These are phyloP conservation scores for Sechiopsis laciniata DNA, from an alignment of 306 rosid genomes.

Conservation along the genomic window DNA sequence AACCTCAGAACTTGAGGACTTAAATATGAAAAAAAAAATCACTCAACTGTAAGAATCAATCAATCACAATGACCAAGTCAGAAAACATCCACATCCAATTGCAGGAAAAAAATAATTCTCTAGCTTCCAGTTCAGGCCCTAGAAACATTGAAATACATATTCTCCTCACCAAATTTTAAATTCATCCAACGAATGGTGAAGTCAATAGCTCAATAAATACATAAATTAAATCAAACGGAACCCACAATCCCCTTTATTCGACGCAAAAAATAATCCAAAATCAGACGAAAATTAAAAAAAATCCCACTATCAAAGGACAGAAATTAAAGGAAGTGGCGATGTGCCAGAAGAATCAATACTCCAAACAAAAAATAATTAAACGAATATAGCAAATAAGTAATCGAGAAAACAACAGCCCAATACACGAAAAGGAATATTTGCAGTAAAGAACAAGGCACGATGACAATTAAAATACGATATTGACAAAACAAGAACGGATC, in stretches of 20 bases:
- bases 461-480: not conserved
- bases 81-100: conserved; percentile 14
- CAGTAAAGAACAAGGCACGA: conserved; percentile 22
- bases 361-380: not conserved
- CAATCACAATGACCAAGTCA: not conserved
- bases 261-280: not conserved
- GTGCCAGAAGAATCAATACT: conserved; percentile 21
- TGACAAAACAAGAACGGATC: not conserved
- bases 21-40: not conserved
- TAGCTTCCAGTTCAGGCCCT: conserved; percentile 10
- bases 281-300: not conserved
- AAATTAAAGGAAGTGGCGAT: conserved; percentile 16
- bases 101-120: conserved; percentile 8
- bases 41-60: conserved; percentile 5
- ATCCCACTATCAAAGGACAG: conserved; percentile 9
- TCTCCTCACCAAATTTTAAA: conserved; percentile 13
- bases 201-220: conserved; percentile 15
- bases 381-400: conserved; percentile 18
- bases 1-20: not conserved
- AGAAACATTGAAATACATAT: conserved; percentile 6
- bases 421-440: not conserved
- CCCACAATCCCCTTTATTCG: conserved; percentile 11
- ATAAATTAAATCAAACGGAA: conserved; percentile 13
- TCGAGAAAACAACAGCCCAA: not conserved
- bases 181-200: not conserved